Evolutionary conservation across 2,329 filamentous ascomycete genomes (phyloP).

Genomic region (Aspergillus ochraceoroseus): DNA sequence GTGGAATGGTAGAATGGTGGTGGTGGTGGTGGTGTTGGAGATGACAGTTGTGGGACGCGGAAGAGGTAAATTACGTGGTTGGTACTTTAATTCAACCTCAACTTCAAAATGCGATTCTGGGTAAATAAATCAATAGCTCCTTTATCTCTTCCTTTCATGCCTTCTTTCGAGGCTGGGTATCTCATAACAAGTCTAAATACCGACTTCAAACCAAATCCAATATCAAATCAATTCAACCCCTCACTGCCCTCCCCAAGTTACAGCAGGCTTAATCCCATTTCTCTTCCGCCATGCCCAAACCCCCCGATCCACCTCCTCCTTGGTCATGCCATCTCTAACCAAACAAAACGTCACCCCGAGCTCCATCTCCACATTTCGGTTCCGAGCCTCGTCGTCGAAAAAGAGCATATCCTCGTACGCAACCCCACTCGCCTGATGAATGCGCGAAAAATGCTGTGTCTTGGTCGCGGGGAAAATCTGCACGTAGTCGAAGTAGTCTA

Average conservation of each 20-base stretch:
- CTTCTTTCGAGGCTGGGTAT: too few species aligned
- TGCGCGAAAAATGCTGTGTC: slow-evolving; percentile 72
- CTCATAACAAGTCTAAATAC: not conserved
- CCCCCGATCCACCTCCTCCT: slow-evolving; percentile 71
- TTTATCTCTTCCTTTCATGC: too few species aligned
- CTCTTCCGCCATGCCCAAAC: slow-evolving; percentile 75
- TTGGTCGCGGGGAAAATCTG: slow-evolving; percentile 72
- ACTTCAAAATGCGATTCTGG: too few species aligned
- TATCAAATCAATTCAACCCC: slow-evolving; percentile 6
- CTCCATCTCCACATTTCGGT: slow-evolving; percentile 68
- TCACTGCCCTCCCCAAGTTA: slow-evolving; percentile 15
- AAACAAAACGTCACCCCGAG: slow-evolving; percentile 81
- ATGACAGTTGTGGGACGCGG: slow-evolving; percentile 38
- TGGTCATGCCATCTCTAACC: slow-evolving; percentile 71
- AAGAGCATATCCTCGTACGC: slow-evolving; percentile 83
- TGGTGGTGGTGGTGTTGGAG: slow-evolving; percentile 22
- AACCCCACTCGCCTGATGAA: slow-evolving; percentile 67
- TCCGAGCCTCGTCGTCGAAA: slow-evolving; percentile 87
- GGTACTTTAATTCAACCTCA: too few species aligned
- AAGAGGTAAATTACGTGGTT: too few species aligned
- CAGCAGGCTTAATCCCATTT: slow-evolving; percentile 47
- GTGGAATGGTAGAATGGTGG: not conserved
- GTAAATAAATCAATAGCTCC: too few species aligned
- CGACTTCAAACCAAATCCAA: not conserved
- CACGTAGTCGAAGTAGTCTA: slow-evolving; percentile 54